A percentile compares a stretch with the other conserved stretches of the same genome.
Evolutionary conservation across 805 yeast genomes (phyloP).

Genomic region (Citeromyces matritensis): DNA sequence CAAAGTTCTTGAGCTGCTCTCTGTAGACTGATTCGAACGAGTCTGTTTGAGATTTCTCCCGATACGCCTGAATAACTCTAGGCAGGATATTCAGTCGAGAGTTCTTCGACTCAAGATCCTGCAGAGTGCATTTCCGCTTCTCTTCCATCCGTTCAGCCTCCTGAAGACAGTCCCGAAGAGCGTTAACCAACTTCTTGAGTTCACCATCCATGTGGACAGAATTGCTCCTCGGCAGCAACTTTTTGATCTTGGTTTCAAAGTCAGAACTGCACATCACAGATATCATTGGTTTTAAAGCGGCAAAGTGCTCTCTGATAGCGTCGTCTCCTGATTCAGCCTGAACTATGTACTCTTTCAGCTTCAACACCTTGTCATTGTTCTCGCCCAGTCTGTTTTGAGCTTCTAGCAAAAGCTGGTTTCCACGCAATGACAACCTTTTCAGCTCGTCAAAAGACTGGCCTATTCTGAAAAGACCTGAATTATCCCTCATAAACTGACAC

Average conservation of each 20-base stretch:
- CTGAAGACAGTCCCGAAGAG: conserved; percentile 18
- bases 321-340: conserved; percentile 54
- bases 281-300: conserved; percentile 29
- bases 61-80: conserved; percentile 32
- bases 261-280: conserved; percentile 23
- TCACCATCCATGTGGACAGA: conserved; percentile 17
- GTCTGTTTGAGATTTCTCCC: conserved; percentile 10
- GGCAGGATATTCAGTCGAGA: conserved; percentile 34
- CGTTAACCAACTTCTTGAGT: conserved; percentile 14
- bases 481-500: conserved; percentile 31
- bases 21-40: conserved; percentile 22
- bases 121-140: conserved; percentile 22
- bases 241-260: conserved; percentile 9
- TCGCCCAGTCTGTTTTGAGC: conserved; percentile 28
- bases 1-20: conserved; percentile 29
- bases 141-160: conserved; percentile 15
- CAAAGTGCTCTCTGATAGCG: conserved; percentile 28
- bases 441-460: conserved; percentile 23
- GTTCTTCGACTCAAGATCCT: conserved; percentile 26
- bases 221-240: conserved; percentile 12
- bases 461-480: conserved; percentile 35
- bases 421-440: conserved; percentile 33
- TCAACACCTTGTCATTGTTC: conserved; percentile 21
- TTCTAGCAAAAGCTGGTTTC: conserved; percentile 34
- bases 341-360: conserved; percentile 29